Conservation (phyloP, 768 basidiomycete species). For the Psilocybe azurescens region DNA sequence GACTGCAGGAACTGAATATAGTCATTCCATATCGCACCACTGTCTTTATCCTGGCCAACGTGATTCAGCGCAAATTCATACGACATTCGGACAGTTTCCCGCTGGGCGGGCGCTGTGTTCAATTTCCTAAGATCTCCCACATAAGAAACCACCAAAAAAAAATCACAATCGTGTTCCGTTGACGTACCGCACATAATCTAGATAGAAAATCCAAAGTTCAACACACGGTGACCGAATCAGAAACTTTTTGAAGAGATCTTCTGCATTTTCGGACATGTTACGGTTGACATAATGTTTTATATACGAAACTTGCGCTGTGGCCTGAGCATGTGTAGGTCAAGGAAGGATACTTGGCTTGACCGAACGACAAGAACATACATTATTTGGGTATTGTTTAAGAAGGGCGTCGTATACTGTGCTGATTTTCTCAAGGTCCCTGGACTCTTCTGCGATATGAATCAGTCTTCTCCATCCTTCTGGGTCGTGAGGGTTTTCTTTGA, state of each 20-base stretch:
- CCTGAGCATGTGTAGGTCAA: slow-evolving; percentile 44
- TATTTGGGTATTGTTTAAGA: slow-evolving; percentile 88
- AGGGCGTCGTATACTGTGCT: slow-evolving; percentile 83
- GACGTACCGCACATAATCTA: slow-evolving; percentile 89
- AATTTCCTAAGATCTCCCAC: slow-evolving; percentile 54
- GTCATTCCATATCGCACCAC: slow-evolving; percentile 92
- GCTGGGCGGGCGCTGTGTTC: slow-evolving; percentile 66
- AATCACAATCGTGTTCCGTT: slow-evolving; percentile 5
- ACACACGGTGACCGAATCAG: slow-evolving; percentile 86
- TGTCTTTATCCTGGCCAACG: slow-evolving; percentile 91
- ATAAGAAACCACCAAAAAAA: slow-evolving; percentile 12
- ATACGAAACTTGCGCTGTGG: slow-evolving; percentile 85
- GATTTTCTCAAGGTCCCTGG: slow-evolving; percentile 80
- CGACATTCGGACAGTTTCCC: slow-evolving; percentile 83
- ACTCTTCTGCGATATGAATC: slow-evolving; percentile 76
- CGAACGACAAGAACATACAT: slow-evolving; percentile 50
- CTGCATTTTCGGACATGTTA: slow-evolving; percentile 76
- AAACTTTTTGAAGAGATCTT: slow-evolving; percentile 89
- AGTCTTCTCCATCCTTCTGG: slow-evolving; percentile 81
- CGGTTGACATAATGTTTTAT: slow-evolving; percentile 75
- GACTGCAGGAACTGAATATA: slow-evolving; percentile 89
- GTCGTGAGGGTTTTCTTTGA: slow-evolving; percentile 73
- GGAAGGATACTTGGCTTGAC: slow-evolving; percentile 1
- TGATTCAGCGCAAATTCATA: slow-evolving; percentile 93
- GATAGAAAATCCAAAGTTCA: slow-evolving; percentile 91